These are phyloP conservation scores for Bjerkandera adusta DNA, from an alignment of 1,284 basidiomycete genomes.

Conservation along the genomic window DNA sequence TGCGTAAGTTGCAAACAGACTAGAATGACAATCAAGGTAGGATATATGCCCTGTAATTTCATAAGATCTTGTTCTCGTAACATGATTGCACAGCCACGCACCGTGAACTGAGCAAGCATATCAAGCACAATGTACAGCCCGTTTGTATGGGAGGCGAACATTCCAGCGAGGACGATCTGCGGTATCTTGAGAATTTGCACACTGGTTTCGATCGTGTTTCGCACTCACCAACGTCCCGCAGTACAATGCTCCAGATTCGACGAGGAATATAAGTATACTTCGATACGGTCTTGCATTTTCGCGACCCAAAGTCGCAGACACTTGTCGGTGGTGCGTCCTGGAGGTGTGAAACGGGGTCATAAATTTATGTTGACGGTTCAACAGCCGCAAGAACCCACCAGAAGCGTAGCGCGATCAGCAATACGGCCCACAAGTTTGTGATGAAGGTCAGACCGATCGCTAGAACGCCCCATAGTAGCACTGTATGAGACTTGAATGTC, in stretches of 20 bases:
- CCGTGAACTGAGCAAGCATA: slow-evolving; percentile 6
- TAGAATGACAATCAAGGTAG: slow-evolving; percentile 7
- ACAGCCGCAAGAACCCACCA: slow-evolving; percentile 2
- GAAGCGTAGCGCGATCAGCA: slow-evolving; percentile 3
- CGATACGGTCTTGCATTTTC: not conserved
- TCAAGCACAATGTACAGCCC: slow-evolving; percentile 7
- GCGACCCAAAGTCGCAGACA: not conserved
- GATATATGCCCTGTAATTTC: slow-evolving; percentile 6
- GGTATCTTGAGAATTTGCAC: not conserved
- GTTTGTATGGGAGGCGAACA: slow-evolving; percentile 4
- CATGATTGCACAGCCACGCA: not conserved
- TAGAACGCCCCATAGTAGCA: slow-evolving; percentile 1
- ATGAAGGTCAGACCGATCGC: slow-evolving; percentile 4
- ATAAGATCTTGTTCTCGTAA: not conserved
- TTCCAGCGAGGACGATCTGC: not conserved
- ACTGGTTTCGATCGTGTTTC: not conserved
- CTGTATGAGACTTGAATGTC: not conserved
- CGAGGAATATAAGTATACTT: not conserved
- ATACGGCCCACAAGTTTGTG: slow-evolving; percentile 2
- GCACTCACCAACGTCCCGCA: slow-evolving; percentile 6
- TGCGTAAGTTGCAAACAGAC: slow-evolving; percentile 3
- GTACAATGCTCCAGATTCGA: slow-evolving; percentile 7
- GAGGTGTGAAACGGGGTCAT: not conserved
- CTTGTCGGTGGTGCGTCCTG: not conserved
- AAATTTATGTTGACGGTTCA: not conserved